Evolutionary conservation across 371 early-diverging fungal genomes (phyloP), one percentile per base, ranked within the genome.

Genomic region (Coemansia linderi): DNA sequence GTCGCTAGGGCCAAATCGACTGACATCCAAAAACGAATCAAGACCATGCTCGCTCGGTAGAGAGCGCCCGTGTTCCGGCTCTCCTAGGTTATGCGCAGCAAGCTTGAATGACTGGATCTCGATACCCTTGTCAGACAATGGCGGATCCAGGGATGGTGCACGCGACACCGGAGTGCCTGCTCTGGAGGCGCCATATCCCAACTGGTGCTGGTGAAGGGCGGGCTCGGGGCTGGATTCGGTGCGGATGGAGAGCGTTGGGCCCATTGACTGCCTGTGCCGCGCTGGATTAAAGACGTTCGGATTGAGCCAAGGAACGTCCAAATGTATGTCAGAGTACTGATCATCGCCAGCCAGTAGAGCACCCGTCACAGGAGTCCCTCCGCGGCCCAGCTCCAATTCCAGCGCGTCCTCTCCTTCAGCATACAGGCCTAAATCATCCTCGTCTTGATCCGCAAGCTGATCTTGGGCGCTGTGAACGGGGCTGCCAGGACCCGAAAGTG

Each of bases 251-350:
- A 33, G 27, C 4, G 65, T 17, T 13, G 58, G 60, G 43, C 65
- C 41, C 7, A 17, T 40, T 6, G 37, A 40, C n/a, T 48, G 46
- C 15, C 52, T 61, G 39, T 33, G 66, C n/a, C 19, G 63, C 1
- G 33, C 17, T 0, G 50, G 29, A 6, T 64, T 22, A 3, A 72
- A 38, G 6, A 73, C 27, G n/a, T 40, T 19, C 4, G 69, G 69
- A n/a, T 76, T 68, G 19, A 76, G 74, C 76, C 76, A 76, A 12
- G 76, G 76, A n/a, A 76, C 69, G 17, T 76, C 69, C 19, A 73
- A 37, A 13, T 68, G 39, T 1, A 75, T 44, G 39, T 73, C 50
- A 8, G 56, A 38, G 10, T 38, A 19, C 1, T 48, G 46, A 12
- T 40, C 43, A 5, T 65, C 65, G 13, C 39, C 57, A 2, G 15